Conservation (phyloP, 345 rosid genomes). For the Nephelium lappaceum region DNA sequence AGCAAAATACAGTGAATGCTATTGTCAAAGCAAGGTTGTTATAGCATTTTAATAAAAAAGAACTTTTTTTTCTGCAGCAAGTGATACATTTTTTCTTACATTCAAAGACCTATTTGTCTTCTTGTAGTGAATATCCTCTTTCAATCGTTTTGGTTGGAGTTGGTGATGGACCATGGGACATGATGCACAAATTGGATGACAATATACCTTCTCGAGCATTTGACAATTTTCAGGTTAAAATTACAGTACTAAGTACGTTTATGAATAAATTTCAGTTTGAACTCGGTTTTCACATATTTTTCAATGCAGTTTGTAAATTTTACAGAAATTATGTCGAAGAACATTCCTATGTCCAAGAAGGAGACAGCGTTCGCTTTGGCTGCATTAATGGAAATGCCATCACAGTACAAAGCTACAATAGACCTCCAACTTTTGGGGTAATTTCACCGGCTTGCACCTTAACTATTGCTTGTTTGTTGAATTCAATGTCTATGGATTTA, state of each 20-base stretch:
- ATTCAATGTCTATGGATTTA: neutral
- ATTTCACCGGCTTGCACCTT: neutral
- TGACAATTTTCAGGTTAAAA: slow-evolving; percentile 53
- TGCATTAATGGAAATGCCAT: slow-evolving; percentile 59
- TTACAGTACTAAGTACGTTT: neutral
- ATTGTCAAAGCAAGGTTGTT: slow-evolving; percentile 54
- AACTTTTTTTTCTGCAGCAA: neutral
- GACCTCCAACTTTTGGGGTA: slow-evolving; percentile 54
- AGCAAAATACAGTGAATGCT: slow-evolving; percentile 48
- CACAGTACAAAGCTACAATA: slow-evolving; percentile 55
- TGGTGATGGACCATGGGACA: slow-evolving; percentile 69
- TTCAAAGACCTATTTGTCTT: neutral
- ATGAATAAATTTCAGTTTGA: neutral
- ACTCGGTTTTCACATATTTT: neutral
- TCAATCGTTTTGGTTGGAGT: slow-evolving; percentile 60
- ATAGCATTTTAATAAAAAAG: neutral
- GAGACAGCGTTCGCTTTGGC: slow-evolving; percentile 55
- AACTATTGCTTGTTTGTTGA: neutral
- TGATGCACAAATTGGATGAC: slow-evolving; percentile 58
- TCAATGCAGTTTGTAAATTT: slow-evolving; percentile 52
- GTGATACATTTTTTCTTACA: neutral
- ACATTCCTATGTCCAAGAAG: slow-evolving; percentile 33
- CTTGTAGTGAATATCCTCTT: slow-evolving; percentile 47
- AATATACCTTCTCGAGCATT: slow-evolving; percentile 58
- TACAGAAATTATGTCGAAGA: slow-evolving; percentile 48